Evolutionary conservation across 306 rosid species (phyloP).

Genomic region (Prosopis cineraria): DNA sequence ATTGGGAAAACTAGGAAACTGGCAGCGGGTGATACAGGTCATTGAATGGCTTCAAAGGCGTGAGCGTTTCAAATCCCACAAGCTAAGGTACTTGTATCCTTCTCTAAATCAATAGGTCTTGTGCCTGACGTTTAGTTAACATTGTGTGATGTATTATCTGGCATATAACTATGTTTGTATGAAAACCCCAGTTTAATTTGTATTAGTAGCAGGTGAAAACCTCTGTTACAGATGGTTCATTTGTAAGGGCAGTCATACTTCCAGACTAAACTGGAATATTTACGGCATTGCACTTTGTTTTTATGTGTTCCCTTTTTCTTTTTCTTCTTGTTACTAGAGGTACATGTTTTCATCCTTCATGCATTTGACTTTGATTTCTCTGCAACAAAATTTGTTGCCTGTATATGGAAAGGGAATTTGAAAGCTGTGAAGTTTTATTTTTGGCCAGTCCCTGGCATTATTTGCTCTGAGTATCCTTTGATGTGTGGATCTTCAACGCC

Average conservation of each 20-base stretch:
- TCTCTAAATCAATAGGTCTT: background rate
- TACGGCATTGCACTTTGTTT: background rate
- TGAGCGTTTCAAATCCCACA: constrained; percentile 80
- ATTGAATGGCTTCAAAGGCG: constrained; percentile 96
- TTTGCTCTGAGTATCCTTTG: constrained; percentile 6
- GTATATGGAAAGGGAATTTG: background rate
- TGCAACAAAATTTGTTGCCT: background rate
- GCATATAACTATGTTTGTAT: background rate
- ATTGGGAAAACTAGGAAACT: constrained; percentile 84
- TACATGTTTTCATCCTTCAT: background rate
- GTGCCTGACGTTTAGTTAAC: constrained; percentile 1
- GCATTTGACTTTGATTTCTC: background rate
- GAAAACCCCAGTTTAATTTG: background rate
- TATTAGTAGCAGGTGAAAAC: background rate
- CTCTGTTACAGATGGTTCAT: background rate
- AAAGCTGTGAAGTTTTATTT: constrained; percentile 13
- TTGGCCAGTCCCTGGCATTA: constrained; percentile 17
- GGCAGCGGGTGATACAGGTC: constrained; percentile 90
- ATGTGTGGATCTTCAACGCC: constrained; percentile 25
- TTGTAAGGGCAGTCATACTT: background rate
- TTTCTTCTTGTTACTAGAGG: background rate
- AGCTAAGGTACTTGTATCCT: constrained; percentile 58
- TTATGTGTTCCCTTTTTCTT: background rate
- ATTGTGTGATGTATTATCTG: background rate
- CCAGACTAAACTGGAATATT: background rate